Base-by-base conservation (phyloP, 345 rosid genomes). In the Lepidium africanum region DNA sequence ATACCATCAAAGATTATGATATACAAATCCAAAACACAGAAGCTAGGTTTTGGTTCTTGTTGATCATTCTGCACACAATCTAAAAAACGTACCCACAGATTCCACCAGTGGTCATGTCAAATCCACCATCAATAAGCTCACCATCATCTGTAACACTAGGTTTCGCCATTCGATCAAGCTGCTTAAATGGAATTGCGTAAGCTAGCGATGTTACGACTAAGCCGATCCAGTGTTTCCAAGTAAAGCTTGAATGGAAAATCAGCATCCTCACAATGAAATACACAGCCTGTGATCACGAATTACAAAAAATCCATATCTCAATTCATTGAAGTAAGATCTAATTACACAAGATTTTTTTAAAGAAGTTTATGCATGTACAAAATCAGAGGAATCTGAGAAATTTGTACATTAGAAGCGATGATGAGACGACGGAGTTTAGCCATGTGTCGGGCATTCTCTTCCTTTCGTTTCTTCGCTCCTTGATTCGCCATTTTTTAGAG, bases 111-210 rank as follows among this genome's bases (percentile, higher is more conserved):
- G 3, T 39, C 63, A 59, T 59, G 21, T 40, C 63, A 59, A 59
- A 59, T 40, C 63, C 63, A 59, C 63, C 63, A 59, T 59, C 63
- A 0, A 59, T 6, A 59, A 59, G 63, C 63, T 59, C 63, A 59
- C 63, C 63, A 23, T 40, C 48, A 40, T 59, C 63, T 2, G 63
- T 59, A 59, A 59, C 36, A 59, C 19, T 59, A 40, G 63, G 63
- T 58, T 58, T 58, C 0, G 63, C 63, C 63, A 59, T 59, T 59
- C 25, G 63, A 40, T 59, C 5, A 0, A 59, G 63, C 37, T 59
- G 63, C 49, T 59, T 59, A 59, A 39, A 59, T 0, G 63, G 63
- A 40, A 59, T 23, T n/a, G 63, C 63, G 48, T 59, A 59, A 21
- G 63, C 63, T 0, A 59, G 3, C 13, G 63, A 59, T 23, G 63